Conservation (phyloP, 495 filamentous ascomycete genomes). For the Pseudevernia furfuracea region DNA sequence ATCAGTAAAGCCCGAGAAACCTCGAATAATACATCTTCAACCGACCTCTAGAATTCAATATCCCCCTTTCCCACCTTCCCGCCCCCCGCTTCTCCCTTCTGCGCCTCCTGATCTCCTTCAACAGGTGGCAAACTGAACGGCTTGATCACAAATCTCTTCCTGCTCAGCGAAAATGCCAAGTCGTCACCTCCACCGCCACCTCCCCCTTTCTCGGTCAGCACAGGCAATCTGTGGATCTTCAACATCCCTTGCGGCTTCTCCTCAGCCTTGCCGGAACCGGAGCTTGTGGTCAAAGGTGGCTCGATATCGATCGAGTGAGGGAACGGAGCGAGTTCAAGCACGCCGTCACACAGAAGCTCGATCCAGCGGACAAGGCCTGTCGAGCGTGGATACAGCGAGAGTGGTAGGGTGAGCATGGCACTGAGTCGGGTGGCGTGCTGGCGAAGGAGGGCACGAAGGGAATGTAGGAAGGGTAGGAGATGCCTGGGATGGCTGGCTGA, state of each 20-base stretch:
- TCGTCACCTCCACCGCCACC: constrained; percentile 75
- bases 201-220: constrained; percentile 81
- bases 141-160: constrained; percentile 75
- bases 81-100: constrained; percentile 42
- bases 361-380: constrained; percentile 80
- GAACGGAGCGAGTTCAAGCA: constrained; percentile 82
- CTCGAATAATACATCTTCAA: background rate
- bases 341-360: constrained; percentile 76
- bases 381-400: constrained; percentile 71
- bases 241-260: constrained; percentile 82
- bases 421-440: constrained; percentile 58
- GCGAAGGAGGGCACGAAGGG: constrained; percentile 65
- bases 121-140: constrained; percentile 84
- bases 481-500: constrained; percentile 57
- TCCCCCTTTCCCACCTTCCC: constrained; percentile 44
- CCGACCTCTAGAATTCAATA: constrained; percentile 57
- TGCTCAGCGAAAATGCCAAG: constrained; percentile 80
- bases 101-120: constrained; percentile 67
- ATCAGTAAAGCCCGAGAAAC: background rate
- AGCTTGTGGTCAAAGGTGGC: constrained; percentile 36
- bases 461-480: constrained; percentile 77
- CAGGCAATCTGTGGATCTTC: constrained; percentile 70
- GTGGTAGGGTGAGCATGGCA: constrained; percentile 67
- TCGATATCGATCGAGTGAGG: constrained; percentile 56
- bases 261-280: constrained; percentile 48